Percentiles rank a stretch among this genome's conserved stretches.
Evolutionary conservation across 805 yeast genomes (phyloP).

Genomic region (Barnettozyma sp.): DNA sequence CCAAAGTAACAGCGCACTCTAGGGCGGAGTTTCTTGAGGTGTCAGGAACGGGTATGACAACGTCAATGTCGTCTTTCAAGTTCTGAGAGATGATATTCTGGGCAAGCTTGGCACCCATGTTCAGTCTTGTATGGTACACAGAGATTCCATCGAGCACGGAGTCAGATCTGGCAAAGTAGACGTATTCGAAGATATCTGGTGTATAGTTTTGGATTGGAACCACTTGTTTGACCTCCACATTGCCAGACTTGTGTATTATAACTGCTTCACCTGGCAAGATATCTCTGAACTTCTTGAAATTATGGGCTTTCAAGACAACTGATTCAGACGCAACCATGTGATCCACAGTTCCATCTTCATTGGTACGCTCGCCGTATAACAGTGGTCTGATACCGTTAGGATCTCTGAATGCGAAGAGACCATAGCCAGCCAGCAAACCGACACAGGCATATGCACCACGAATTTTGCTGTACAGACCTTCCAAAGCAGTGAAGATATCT

Average conservation of each 20-base stretch:
- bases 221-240: slow-evolving; percentile 82
- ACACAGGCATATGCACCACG: slow-evolving; percentile 98
- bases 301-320: slow-evolving; percentile 90
- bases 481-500: slow-evolving; percentile 81
- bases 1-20: slow-evolving; percentile 78
- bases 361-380: slow-evolving; percentile 72
- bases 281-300: slow-evolving; percentile 73
- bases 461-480: slow-evolving; percentile 71
- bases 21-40: slow-evolving; percentile 95
- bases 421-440: slow-evolving; percentile 94
- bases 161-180: slow-evolving; percentile 97
- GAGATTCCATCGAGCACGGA: slow-evolving; percentile 95
- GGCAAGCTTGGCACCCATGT: slow-evolving; percentile 91
- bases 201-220: slow-evolving; percentile 72
- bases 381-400: slow-evolving; percentile 96
- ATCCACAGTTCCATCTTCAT: slow-evolving; percentile 64
- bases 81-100: slow-evolving; percentile 52
- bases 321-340: slow-evolving; percentile 95
- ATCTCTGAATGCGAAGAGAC: slow-evolving; percentile 91
- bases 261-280: slow-evolving; percentile 95
- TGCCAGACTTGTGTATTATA: slow-evolving; percentile 71
- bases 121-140: slow-evolving; percentile 85
- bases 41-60: slow-evolving; percentile 96
- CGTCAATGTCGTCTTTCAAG: slow-evolving; percentile 63
- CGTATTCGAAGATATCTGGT: slow-evolving; percentile 96